Evolutionary conservation across 257 asterid genomes (phyloP), one percentile per base, ranked within the genome.

Genomic region (Solanum microdontum): DNA sequence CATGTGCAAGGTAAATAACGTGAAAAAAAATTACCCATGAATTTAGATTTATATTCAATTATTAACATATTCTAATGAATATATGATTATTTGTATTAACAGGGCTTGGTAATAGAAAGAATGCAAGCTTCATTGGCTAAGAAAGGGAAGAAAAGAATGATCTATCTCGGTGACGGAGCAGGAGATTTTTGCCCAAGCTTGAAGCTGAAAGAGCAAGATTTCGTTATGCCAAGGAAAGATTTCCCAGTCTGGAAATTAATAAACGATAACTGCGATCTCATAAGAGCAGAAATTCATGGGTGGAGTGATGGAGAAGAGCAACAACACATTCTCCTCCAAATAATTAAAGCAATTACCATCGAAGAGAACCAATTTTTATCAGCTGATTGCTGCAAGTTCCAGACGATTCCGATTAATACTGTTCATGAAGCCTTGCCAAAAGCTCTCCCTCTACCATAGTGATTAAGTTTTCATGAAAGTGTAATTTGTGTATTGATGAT

Each of bases 1-100:
- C 85, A 94, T 94, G 98, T 94, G 98, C 92, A 94, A 94, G 96
- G 96, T 93, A 79, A 40, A 39, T 37, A 8, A 37, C 11, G 11
- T 37, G 11, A 8, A 8, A 37, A 8, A 37, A 37, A 37, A 37
- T 37, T 37, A 7, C 40, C 11, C 43, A 8, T 37, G 40, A 37
- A 37, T 37, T 37, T 37, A 37, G 40, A 37, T 37, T 37, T 37
- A 37, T 37, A 37, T 37, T 37, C 48, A 40, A 40, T 40, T 40
- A 40, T 40, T 1, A 11, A 0, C 51, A 1, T 43, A 32, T 83
- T 11, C 33, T 83, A 83, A 51, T 30, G 28, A 37, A 8, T 39
- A 2, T 72, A 10, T 40, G 48, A 40, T 40, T 40, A 0, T 40
- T 0, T 40, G 48, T 40, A 40, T 40, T 24, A 17, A 26, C 40